Base-by-base conservation (phyloP, 2,329 filamentous ascomycete genomes). In the Fusarium secorum region DNA sequence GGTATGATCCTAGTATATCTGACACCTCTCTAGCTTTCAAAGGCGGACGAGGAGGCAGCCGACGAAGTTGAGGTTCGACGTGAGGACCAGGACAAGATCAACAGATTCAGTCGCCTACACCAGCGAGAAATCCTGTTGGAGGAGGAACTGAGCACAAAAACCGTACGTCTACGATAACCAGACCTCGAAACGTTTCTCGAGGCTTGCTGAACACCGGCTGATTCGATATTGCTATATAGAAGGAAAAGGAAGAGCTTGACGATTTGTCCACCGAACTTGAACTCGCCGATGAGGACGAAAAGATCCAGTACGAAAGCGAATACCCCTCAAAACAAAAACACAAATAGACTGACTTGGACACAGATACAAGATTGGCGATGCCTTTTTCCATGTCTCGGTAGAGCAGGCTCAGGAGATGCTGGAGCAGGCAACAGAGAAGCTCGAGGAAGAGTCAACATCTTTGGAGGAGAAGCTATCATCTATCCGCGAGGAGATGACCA, bases 41-140 rank as follows among this genome's bases (percentile, higher is more conserved):
- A 94, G 79, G 95, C 97, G 80, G 95, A 98, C 77, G 96, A 99
- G 82, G 91, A 90, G 64, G 86, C 90, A 24, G 88, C 89, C 68
- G 92, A 96, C 73, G 96, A 99, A 79, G 91, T 94, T 76, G 93
- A 98, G 82, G 96, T 99, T 64, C 93, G 96, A 66, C 92, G 95
- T 78, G 95, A 98, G 81, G 96, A 99, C 80, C 96, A 99, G 82
- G 95, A 98, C 84, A 97, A 96, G 84, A 99, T 99, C 89, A 99
- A 99, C 84, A 91, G 90, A 72, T 99, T 99, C 86, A 98, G 95
- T 81, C 91, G 94, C 46, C 86, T 99, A 70, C 96, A 99, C 81
- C 94, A 97, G 79, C 91, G 93, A 55, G 93, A 97, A 80, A 86
- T 92, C 36, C 82, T 86, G 6, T 81, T 98, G 7, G 91, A 97